Percentiles rank a stretch among this genome's conserved stretches.
These are phyloP conservation scores for Citrus mangshanensis DNA, from an alignment of 345 rosid species.

Conservation along the genomic window DNA sequence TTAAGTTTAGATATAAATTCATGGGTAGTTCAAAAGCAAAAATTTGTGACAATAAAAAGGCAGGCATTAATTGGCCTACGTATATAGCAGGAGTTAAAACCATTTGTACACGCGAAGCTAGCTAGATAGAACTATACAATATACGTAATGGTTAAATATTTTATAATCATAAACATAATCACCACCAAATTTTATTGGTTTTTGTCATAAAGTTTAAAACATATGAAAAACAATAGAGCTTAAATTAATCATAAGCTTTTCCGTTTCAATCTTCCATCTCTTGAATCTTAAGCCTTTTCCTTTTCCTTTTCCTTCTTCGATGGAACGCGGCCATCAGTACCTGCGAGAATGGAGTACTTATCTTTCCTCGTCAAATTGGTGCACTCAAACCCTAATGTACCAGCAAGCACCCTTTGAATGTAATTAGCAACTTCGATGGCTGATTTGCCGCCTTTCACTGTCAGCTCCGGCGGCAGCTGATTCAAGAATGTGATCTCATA, in stretches of 20 bases:
- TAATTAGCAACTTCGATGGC: constrained; percentile 91
- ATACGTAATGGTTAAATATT: neutral
- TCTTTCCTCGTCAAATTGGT: constrained; percentile 89
- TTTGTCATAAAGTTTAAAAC: neutral
- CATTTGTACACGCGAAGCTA: neutral
- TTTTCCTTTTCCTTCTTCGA: constrained; percentile 41
- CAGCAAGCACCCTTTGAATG: constrained; percentile 80
- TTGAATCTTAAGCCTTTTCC: neutral
- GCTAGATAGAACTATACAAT: neutral
- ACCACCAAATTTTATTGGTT: neutral
- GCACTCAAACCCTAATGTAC: constrained; percentile 87
- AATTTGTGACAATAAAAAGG: too few relatives aligned
- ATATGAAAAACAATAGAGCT: constrained; percentile 4
- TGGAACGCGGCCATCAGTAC: constrained; percentile 79
- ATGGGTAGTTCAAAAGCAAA: too few relatives aligned
- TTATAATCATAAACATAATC: neutral
- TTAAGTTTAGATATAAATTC: too few relatives aligned
- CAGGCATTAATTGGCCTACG: too few relatives aligned
- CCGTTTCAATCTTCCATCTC: neutral
- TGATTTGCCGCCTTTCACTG: constrained; percentile 77
- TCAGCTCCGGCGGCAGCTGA: constrained; percentile 72
- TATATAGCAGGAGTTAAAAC: neutral
- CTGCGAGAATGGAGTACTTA: constrained; percentile 85
- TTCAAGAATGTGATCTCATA: constrained; percentile 90
- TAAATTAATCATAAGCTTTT: neutral